phyloP scores from a whole-genome alignment of 129 eudicot genomes.

The Helichrysum umbraculigerum region DNA sequence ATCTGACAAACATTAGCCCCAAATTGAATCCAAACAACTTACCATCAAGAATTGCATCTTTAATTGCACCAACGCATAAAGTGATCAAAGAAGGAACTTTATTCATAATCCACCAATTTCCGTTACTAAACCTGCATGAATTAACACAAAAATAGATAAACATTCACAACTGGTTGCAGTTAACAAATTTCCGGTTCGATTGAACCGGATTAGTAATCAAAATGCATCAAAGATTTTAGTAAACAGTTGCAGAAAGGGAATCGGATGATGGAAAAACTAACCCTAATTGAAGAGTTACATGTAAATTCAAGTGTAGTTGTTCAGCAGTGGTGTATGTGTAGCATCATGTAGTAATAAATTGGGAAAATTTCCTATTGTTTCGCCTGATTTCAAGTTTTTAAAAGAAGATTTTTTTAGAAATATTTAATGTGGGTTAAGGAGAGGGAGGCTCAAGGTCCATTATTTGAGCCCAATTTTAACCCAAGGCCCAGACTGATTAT shows the following conservation, averaged over 20 bases:
- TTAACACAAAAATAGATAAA: background rate
- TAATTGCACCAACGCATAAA: conserved; percentile 52
- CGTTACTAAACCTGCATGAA: background rate
- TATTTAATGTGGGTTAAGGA: too few species aligned
- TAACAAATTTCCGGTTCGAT: too few species aligned
- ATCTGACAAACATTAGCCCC: background rate
- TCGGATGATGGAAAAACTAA: conserved; percentile 20
- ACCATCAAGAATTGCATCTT: conserved; percentile 53
- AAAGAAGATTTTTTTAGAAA: too few species aligned
- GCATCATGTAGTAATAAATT: too few species aligned
- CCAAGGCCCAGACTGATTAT: too few species aligned
- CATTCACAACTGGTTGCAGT: background rate
- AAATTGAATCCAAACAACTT: background rate
- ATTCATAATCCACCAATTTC: conserved; percentile 20
- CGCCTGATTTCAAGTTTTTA: too few species aligned
- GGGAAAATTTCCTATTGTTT: too few species aligned
- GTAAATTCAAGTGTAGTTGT: conserved; percentile 5
- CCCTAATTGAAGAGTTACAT: conserved; percentile 40
- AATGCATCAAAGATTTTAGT: too few species aligned
- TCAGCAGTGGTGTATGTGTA: background rate
- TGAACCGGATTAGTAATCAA: background rate
- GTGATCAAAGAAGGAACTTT: conserved; percentile 45
- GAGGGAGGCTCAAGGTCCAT: too few species aligned
- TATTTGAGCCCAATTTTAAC: too few species aligned
- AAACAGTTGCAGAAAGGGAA: conserved; percentile 35